Evolutionary conservation across 2,329 filamentous ascomycete genomes (phyloP).

Genomic region (Eutypella sp.): DNA sequence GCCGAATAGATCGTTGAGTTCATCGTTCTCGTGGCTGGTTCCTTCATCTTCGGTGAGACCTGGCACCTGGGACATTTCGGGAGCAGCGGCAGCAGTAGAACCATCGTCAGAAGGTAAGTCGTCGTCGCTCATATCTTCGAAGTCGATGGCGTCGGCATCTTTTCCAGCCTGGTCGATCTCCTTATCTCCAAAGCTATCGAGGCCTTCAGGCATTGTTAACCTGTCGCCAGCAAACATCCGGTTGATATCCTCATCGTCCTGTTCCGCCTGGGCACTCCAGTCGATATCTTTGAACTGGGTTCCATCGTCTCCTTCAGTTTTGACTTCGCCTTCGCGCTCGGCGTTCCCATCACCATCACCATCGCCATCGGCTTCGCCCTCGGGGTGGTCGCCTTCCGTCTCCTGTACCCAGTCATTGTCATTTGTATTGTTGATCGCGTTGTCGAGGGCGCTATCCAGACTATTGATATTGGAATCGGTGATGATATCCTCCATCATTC

Average conservation of each 20-base stretch:
- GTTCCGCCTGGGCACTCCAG: slow-evolving; percentile 23
- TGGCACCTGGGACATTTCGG: slow-evolving; percentile 41
- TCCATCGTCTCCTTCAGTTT: slow-evolving; percentile 15
- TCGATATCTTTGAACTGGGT: slow-evolving; percentile 19
- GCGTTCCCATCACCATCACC: no score
- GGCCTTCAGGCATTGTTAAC: slow-evolving; percentile 38
- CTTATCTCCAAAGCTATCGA: slow-evolving; percentile 35
- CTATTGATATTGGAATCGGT: background rate
- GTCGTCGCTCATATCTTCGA: slow-evolving; percentile 84
- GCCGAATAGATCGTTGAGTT: slow-evolving; percentile 62
- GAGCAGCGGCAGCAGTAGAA: slow-evolving; percentile 23
- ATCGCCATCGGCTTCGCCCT: no score
- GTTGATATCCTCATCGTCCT: slow-evolving; percentile 32
- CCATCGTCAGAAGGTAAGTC: slow-evolving; percentile 72
- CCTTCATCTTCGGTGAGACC: slow-evolving; percentile 55
- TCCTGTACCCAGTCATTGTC: background rate
- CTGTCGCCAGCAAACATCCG: slow-evolving; percentile 43
- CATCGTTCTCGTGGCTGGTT: slow-evolving; percentile 52
- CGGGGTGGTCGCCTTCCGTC: background rate
- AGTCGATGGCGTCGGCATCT: slow-evolving; percentile 88
- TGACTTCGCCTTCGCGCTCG: no score
- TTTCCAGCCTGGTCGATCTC: slow-evolving; percentile 67
- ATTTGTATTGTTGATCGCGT: background rate
- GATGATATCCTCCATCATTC: background rate
- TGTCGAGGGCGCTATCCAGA: background rate